Conservation (phyloP, 768 basidiomycete genomes). For the Pisolithus albus region DNA sequence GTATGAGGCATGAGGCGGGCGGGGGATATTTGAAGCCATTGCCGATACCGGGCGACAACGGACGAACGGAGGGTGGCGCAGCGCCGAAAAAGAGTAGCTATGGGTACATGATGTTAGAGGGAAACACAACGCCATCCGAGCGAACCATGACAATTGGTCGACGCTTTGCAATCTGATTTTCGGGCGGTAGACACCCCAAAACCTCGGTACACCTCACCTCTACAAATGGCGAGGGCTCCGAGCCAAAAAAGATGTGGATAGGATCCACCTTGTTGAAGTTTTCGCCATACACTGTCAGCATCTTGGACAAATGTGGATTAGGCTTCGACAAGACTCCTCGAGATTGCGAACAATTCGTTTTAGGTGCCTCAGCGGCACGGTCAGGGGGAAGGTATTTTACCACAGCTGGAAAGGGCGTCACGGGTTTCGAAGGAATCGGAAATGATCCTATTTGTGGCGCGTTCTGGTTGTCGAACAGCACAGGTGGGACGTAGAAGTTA, state of each 20-base stretch:
- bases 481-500: constrained; percentile 87
- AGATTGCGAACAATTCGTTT: constrained; percentile 58
- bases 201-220: constrained; percentile 87
- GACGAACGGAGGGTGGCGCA: constrained; percentile 15
- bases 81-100: constrained; percentile 30
- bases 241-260: constrained; percentile 78
- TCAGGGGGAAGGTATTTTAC: constrained; percentile 90
- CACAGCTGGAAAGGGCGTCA: constrained; percentile 81
- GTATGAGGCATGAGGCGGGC: not conserved
- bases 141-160: constrained; percentile 78
- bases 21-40: constrained; percentile 10
- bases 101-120: constrained; percentile 75
- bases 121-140: constrained; percentile 82
- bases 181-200: constrained; percentile 73
- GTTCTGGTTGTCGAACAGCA: constrained; percentile 74
- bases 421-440: constrained; percentile 73
- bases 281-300: constrained; percentile 84
- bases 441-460: constrained; percentile 65
- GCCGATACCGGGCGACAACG: constrained; percentile 24
- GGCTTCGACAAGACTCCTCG: constrained; percentile 70
- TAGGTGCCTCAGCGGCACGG: constrained; percentile 77
- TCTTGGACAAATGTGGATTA: constrained; percentile 68
- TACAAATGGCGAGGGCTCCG: constrained; percentile 79
- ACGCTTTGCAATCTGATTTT: constrained; percentile 57
- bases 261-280: constrained; percentile 83